Base-by-base conservation (phyloP, 305 asterid genomes). In the Stenogyne calaminthoides region DNA sequence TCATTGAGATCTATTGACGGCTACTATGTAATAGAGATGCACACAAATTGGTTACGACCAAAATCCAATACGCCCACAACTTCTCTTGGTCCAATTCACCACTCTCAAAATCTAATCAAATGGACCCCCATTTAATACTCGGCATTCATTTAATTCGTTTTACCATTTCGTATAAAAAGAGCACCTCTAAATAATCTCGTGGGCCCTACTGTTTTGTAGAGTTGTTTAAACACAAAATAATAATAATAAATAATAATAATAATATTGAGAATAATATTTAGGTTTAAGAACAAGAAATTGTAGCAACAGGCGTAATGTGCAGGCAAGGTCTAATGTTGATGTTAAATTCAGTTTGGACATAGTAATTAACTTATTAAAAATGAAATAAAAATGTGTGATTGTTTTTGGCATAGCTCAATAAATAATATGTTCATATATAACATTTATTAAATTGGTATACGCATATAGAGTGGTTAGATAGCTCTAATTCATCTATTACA, bases 1-100 rank as follows among this genome's bases (percentile, higher is more conserved):
- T 76, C 22, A 49, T 49, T 15, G 56, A 49, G 56, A 49, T 5
- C 0, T 49, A 8, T 9, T 71, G 46, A 25, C 37, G 58, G 58
- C 15, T 39, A 39, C 12, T 39, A n/a, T n/a, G n/a, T n/a, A n/a
- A n/a, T 37, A 37, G 27, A 22, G 56, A 57, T 63, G 59, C 42
- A 37, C 42, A 61, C 56, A 62, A 16, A 52, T 14, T 64, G 39
- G 65, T 29, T 12, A 52, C 39, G 29, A 71, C 52, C 55, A 54
- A 60, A 62, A 51, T 51, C 12, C 32, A 40, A 6, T 42, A 19
- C 76, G 72, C 76, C 82, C 78, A 78, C 67, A 4, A 54, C 3
- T 18, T 65, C 14, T 74, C 0, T 16, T 40, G 37, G 65, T 20
- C 55, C 3, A 39, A 22, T 9, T 46, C 7, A 27, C n/a, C 64